These are phyloP conservation scores for Rhodotorula babjevae DNA, from an alignment of 768 basidiomycete genomes.

Conservation along the genomic window DNA sequence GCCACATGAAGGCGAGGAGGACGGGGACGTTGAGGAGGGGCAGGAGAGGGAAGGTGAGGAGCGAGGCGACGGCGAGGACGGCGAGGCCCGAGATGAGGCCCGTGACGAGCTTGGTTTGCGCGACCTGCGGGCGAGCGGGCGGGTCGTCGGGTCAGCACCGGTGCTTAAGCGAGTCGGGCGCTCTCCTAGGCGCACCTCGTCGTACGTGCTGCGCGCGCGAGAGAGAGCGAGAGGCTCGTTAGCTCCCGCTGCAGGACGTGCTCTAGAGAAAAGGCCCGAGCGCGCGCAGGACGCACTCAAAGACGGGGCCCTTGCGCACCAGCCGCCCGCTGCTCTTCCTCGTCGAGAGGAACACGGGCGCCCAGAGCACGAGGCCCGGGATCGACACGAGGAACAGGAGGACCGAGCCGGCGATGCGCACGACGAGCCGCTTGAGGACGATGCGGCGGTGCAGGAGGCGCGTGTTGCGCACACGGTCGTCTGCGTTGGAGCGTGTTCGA, in stretches of 20 bases:
- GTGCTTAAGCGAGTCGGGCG: too few species aligned
- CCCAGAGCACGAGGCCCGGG: conserved; percentile 76
- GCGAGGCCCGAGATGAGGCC: conserved; percentile 68
- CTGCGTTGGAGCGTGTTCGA: conserved; percentile 43
- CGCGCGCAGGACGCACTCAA: conserved; percentile 22
- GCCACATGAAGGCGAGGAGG: conserved; percentile 79
- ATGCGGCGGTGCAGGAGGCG: conserved; percentile 52
- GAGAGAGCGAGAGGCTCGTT: too few species aligned
- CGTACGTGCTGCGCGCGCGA: conserved; percentile 38
- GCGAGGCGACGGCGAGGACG: conserved; percentile 59
- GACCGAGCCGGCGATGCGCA: conserved; percentile 63
- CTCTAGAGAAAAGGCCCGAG: neutral
- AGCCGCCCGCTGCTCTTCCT: conserved; percentile 67
- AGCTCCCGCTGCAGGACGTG: too few species aligned
- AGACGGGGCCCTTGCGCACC: conserved; percentile 56
- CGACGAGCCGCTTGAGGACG: conserved; percentile 61
- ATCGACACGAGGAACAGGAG: conserved; percentile 63
- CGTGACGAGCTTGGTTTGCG: conserved; percentile 53
- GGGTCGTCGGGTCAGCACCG: neutral
- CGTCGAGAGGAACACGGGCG: conserved; percentile 69
- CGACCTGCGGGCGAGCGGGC: conserved; percentile 13
- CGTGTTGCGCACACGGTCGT: conserved; percentile 73
- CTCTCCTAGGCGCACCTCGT: conserved; percentile 15
- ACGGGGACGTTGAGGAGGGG: conserved; percentile 55
- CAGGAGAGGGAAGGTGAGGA: conserved; percentile 63